These are phyloP conservation scores for Diaporthe sp. DNA, from an alignment of 2,329 filamentous ascomycete species.

Conservation along the genomic window DNA sequence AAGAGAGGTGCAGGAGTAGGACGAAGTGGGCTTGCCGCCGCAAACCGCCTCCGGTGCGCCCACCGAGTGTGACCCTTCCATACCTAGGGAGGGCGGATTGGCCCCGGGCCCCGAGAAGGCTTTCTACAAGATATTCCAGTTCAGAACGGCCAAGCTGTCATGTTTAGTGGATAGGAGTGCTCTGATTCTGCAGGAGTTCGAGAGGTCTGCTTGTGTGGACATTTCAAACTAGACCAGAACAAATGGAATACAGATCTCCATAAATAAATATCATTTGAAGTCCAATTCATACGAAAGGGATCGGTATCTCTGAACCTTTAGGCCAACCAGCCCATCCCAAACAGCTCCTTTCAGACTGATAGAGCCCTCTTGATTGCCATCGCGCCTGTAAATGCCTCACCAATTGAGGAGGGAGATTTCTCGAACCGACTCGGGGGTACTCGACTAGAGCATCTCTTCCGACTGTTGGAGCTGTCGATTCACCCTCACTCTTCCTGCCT, in stretches of 20 bases:
- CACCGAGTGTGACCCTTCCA: no score
- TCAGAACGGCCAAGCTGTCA: background rate
- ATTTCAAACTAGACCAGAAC: background rate
- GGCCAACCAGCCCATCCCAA: background rate
- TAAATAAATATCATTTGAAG: background rate
- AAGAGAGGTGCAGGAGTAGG: no score
- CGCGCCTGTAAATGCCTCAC: background rate
- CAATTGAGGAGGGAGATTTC: background rate
- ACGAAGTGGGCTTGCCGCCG: no score
- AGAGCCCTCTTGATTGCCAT: background rate
- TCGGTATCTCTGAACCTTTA: no score
- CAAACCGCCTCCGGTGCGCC: no score
- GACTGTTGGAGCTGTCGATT: slow-evolving; percentile 45
- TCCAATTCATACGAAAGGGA: no score
- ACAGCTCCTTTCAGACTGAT: background rate
- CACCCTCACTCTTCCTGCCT: slow-evolving; percentile 42
- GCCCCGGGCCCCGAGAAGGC: no score
- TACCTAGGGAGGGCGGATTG: no score
- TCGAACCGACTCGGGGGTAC: background rate
- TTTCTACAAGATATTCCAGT: no score
- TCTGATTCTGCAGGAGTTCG: background rate
- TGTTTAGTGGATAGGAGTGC: background rate
- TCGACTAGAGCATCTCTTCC: slow-evolving; percentile 44
- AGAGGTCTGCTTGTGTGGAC: background rate
- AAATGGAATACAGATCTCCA: background rate